Base-by-base conservation (phyloP, 495 filamentous ascomycete genomes). In the Melanomma pulvis-pyrius region DNA sequence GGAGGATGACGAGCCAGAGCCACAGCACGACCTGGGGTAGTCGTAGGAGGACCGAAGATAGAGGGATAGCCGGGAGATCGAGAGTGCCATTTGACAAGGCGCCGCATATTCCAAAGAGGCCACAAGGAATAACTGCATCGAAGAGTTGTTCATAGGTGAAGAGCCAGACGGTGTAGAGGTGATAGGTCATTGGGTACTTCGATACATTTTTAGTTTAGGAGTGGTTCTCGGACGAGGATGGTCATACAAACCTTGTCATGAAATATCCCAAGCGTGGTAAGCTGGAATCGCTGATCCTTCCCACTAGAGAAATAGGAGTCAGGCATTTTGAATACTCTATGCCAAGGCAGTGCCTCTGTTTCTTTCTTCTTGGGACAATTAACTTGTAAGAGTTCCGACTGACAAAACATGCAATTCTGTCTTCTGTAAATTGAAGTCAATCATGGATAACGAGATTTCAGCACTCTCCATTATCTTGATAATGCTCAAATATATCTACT, bases 1-100 rank as follows among this genome's bases (percentile, higher is more conserved):
- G 57, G 24, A 84, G 66, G 22, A 83, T 59, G 63, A 79, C 73
- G 26, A 62, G n/a, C 69, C 70, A 77, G 66, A 70, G 63, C 63
- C 53, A 73, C n/a, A 70, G 30, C 6, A 70, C 34, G 22, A 66
- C 57, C 1, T 21, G 19, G 7, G 61, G 65, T 12, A 65, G 0
- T 4, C 51, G 66, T 6, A 8, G 13, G 5, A 67, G 22, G 32
- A 53, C 22, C 17, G 15, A 8, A 3, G 32, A 19, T 39, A 62
- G 4, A 51, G 41, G 29, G 19, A 56, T 36, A 19, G 11, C 1
- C n/a, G 21, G 29, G 12, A 22, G 19, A 15, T 30, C 52, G 36
- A 54, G 48, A 21, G 28, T 9, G 28, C 25, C 13, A 1, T 54
- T 49, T 11, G 30, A 41, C 17, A 71, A 39, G 17, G 69, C 65